Evolutionary conservation across 345 rosid species (phyloP).

Genomic region (Lumnitzera racemosa): DNA sequence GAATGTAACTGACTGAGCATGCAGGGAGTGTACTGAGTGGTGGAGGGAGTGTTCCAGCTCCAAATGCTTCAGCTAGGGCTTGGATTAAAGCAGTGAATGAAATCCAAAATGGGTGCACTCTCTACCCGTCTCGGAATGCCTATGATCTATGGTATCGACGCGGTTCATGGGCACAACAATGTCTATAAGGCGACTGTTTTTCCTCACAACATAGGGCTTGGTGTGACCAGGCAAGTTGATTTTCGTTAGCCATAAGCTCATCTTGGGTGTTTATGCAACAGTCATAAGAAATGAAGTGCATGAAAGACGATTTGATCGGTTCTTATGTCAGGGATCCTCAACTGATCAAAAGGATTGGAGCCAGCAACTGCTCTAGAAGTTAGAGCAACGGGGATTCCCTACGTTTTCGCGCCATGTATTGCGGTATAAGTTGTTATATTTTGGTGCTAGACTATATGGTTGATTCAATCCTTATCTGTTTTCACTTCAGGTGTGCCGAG

Average conservation of each 20-base stretch:
- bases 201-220: conserved; percentile 46
- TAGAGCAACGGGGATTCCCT: conserved; percentile 77
- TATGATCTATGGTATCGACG: conserved; percentile 69
- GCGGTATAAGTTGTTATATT: conserved; percentile 32
- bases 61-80: conserved; percentile 31
- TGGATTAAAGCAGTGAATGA: conserved; percentile 42
- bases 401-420: conserved; percentile 81
- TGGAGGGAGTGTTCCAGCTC: conserved; percentile 50
- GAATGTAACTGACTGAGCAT: too few species aligned
- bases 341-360: conserved; percentile 73
- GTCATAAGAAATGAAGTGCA: too few species aligned
- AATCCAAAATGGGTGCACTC: conserved; percentile 42
- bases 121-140: conserved; percentile 85
- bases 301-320: too few species aligned
- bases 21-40: conserved; percentile 69
- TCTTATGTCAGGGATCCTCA: conserved; percentile 50
- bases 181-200: conserved; percentile 45
- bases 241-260: too few species aligned
- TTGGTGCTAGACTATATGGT: not conserved
- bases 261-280: too few species aligned
- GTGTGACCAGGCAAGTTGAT: conserved; percentile 63
- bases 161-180: conserved; percentile 49
- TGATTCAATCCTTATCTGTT: not conserved
- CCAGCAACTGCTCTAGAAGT: conserved; percentile 88
- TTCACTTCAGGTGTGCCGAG: conserved; percentile 64